Conservation (phyloP, 2,329 filamentous ascomycete species). For the Nemania diffusa region DNA sequence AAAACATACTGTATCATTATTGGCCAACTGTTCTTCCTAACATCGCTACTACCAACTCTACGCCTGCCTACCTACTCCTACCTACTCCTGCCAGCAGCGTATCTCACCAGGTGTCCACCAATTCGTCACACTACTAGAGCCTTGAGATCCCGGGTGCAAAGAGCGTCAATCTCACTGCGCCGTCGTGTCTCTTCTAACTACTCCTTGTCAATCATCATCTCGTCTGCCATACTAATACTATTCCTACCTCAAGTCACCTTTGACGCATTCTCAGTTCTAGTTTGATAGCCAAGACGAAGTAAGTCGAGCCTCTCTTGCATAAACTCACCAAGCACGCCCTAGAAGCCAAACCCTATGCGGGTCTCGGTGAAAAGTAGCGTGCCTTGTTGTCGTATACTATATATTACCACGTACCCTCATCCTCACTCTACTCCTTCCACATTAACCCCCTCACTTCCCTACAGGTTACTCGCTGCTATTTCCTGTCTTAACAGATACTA, state of each 20-base stretch:
- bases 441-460: not conserved
- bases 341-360: not conserved
- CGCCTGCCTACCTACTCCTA: not conserved
- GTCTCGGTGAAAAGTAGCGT: not conserved
- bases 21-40: not conserved
- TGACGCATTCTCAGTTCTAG: not conserved
- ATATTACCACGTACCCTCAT: too few relatives aligned
- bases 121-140: not conserved
- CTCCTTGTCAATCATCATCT: not conserved
- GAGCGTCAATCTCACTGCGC: not conserved
- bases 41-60: not conserved
- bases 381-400: not conserved
- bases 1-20: not conserved
- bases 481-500: not conserved
- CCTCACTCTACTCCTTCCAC: not conserved
- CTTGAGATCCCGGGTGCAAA: not conserved
- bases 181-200: not conserved
- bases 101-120: not conserved
- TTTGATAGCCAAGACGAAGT: conserved; percentile 1
- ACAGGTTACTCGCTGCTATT: not conserved
- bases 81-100: not conserved
- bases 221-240: not conserved
- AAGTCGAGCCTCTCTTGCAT: not conserved
- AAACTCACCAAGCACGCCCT: not conserved
- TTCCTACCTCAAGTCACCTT: not conserved